phyloP scores from a whole-genome alignment of 2,329 filamentous ascomycete species.

The Epichloe festucae region DNA sequence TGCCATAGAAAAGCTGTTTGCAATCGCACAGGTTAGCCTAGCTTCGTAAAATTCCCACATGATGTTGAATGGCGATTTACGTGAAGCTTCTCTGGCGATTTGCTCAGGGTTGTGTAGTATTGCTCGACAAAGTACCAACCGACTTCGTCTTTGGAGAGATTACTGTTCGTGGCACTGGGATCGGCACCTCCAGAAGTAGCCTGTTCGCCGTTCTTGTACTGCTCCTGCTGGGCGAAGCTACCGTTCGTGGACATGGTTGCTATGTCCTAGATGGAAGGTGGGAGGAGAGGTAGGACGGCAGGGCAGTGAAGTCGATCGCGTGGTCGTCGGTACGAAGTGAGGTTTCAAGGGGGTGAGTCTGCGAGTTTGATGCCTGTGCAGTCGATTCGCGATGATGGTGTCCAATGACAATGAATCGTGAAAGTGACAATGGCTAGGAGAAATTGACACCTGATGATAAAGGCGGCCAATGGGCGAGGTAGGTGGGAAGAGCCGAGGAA shows the following conservation, averaged over 20 bases:
- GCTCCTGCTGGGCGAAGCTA: slow-evolving; percentile 33
- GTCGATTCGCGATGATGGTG: neutral
- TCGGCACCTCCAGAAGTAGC: slow-evolving; percentile 22
- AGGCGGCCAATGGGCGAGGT: neutral
- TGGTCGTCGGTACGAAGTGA: neutral
- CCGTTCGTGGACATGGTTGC: slow-evolving; percentile 45
- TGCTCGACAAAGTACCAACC: slow-evolving; percentile 99
- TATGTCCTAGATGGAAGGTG: slow-evolving; percentile 8
- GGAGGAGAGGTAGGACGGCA: slow-evolving; percentile 1
- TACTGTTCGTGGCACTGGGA: slow-evolving; percentile 26
- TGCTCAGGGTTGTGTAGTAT: slow-evolving; percentile 96
- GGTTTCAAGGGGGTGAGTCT: neutral
- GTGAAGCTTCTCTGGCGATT: slow-evolving; percentile 84
- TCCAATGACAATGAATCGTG: neutral
- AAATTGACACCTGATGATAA: slow-evolving; percentile 9
- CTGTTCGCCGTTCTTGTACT: slow-evolving; percentile 28
- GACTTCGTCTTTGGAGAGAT: slow-evolving; percentile 76
- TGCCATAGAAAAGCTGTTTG: slow-evolving; percentile 77
- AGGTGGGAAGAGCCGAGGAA: neutral
- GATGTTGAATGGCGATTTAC: slow-evolving; percentile 28
- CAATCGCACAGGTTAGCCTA: neutral
- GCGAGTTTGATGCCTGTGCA: neutral
- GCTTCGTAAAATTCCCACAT: neutral
- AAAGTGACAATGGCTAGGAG: neutral
- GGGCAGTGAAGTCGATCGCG: slow-evolving; percentile 1